Conservation (phyloP, 257 asterid species). For the Catharanthus roseus region DNA sequence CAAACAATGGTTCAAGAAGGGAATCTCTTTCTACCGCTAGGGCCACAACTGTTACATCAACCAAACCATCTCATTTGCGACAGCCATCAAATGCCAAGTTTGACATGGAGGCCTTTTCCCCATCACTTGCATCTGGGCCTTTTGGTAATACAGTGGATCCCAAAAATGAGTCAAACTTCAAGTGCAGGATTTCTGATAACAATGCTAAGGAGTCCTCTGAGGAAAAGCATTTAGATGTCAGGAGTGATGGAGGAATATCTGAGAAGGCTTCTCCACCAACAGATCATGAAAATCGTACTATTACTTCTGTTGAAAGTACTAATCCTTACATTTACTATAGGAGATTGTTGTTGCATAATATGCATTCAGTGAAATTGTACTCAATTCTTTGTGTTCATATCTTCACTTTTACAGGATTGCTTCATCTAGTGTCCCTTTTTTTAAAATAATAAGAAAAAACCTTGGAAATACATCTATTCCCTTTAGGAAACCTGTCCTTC, state of each 20-base stretch:
- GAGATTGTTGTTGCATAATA: neutral
- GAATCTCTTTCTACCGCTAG: conserved; percentile 44
- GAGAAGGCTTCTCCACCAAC: conserved; percentile 41
- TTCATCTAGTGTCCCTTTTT: no score
- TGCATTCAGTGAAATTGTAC: no score
- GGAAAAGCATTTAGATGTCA: conserved; percentile 40
- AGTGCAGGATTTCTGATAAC: conserved; percentile 41
- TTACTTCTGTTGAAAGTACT: conserved; percentile 9
- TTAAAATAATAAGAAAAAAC: no score
- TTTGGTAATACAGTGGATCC: conserved; percentile 28
- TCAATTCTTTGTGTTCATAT: no score
- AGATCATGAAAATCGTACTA: conserved; percentile 31
- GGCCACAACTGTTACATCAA: conserved; percentile 34
- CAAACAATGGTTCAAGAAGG: conserved; percentile 60
- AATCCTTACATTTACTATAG: neutral
- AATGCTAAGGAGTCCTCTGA: conserved; percentile 54
- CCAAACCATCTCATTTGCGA: conserved; percentile 47
- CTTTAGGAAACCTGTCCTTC: no score
- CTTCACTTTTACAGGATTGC: no score
- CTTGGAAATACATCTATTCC: no score
- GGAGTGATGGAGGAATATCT: conserved; percentile 39
- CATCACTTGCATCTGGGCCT: conserved; percentile 41
- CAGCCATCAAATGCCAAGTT: conserved; percentile 49
- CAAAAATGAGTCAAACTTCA: conserved; percentile 38
- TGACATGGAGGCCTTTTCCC: conserved; percentile 58